These are phyloP conservation scores for Penicillium maclennaniae DNA, from an alignment of 495 filamentous ascomycete genomes.

Conservation along the genomic window DNA sequence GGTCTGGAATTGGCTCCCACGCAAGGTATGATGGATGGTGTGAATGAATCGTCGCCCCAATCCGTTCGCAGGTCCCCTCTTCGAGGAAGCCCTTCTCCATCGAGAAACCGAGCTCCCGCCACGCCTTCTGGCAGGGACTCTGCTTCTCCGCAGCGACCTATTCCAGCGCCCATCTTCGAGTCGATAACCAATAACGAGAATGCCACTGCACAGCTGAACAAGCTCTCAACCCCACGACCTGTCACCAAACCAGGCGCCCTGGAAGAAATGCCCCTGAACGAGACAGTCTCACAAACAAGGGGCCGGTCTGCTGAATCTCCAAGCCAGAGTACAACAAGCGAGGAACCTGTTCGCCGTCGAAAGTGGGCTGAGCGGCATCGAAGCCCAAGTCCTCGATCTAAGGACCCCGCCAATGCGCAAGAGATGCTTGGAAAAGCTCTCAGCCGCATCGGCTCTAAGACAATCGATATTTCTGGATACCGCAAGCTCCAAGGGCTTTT, in stretches of 20 bases:
- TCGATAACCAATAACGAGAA: constrained; percentile 27
- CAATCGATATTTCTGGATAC: constrained; percentile 83
- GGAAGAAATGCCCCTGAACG: constrained; percentile 25
- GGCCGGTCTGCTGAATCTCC: constrained; percentile 18
- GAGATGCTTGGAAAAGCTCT: constrained; percentile 74
- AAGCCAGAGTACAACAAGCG: constrained; percentile 5
- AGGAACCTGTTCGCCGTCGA: constrained; percentile 19
- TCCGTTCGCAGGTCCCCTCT: constrained; percentile 20
- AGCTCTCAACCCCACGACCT: constrained; percentile 17
- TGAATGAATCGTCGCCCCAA: constrained; percentile 14
- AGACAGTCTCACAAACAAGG: constrained; percentile 12
- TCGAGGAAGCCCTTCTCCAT: constrained; percentile 21
- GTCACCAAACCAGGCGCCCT: constrained; percentile 24
- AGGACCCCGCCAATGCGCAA: constrained; percentile 45
- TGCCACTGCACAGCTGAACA: constrained; percentile 10
- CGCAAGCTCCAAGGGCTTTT: constrained; percentile 81
- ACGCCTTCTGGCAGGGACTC: constrained; percentile 4
- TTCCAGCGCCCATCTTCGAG: background rate
- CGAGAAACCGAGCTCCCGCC: constrained; percentile 14
- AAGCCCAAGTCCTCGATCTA: constrained; percentile 37
- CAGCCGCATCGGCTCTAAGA: constrained; percentile 61
- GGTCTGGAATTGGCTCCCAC: constrained; percentile 12
- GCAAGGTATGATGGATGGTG: constrained; percentile 2
- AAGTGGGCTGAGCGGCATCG: constrained; percentile 29
- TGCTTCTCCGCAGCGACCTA: constrained; percentile 5